A percentile compares a stretch with the other conserved stretches of the same genome.
Evolutionary conservation across 148 eudicot genomes (phyloP).

Genomic region (Pouteria glomerata): DNA sequence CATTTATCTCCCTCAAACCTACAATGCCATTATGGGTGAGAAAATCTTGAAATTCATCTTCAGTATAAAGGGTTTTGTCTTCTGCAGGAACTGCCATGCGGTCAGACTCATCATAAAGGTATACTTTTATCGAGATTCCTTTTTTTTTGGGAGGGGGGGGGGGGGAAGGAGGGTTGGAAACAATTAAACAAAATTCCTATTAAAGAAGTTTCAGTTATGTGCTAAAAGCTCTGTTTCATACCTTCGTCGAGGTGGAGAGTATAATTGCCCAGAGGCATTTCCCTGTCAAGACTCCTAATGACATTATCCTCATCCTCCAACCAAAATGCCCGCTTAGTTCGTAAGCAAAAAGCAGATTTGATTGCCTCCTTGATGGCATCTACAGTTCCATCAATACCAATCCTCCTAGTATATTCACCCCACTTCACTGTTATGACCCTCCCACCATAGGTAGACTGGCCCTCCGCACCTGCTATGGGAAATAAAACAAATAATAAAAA

Average conservation of each 20-base stretch:
- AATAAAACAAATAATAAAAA: neutral
- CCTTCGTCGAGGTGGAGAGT: conserved; percentile 86
- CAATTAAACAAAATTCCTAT: neutral
- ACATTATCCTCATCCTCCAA: conserved; percentile 81
- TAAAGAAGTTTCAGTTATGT: neutral
- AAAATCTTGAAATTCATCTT: conserved; percentile 79
- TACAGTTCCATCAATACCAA: conserved; percentile 73
- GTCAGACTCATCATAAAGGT: conserved; percentile 57
- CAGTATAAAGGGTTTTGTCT: conserved; percentile 74
- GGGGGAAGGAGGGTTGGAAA: too few relatives aligned
- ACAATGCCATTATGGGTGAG: conserved; percentile 75
- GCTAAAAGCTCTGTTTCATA: neutral
- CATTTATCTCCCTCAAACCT: conserved; percentile 49
- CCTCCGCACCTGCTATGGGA: conserved; percentile 43
- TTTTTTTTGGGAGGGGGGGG: too few relatives aligned
- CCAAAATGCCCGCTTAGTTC: conserved; percentile 88
- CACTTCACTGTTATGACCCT: conserved; percentile 70
- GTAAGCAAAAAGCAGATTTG: conserved; percentile 69
- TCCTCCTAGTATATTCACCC: conserved; percentile 64
- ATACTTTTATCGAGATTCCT: conserved; percentile 71
- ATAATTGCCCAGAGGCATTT: conserved; percentile 75
- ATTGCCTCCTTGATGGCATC: conserved; percentile 84
- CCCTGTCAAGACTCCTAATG: conserved; percentile 69
- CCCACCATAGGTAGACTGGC: conserved; percentile 46
- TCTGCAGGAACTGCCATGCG: conserved; percentile 54